Base-by-base conservation (phyloP, 176 grass and related monocot species). In the Phragmites australis region DNA sequence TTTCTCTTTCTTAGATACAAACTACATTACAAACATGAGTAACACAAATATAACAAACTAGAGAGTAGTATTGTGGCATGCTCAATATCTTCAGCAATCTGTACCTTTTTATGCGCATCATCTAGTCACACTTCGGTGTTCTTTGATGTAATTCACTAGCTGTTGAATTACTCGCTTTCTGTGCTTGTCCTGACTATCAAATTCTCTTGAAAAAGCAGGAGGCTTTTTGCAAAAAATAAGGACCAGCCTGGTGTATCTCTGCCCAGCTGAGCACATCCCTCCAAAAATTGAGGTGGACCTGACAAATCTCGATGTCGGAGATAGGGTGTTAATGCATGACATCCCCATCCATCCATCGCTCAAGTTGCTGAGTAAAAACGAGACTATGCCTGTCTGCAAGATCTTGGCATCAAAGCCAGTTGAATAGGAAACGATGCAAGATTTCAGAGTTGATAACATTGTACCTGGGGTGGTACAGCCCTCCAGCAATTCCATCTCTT, bases 241-340 rank as follows among this genome's bases (percentile, higher is more conserved):
- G 80, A 83, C 48, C 67, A 86, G 77, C 72, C 70, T 93, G 49
- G 76, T 61, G 58, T 93, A 91, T 71, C 84, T 94, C 79, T 94
- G 92, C 77, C 90, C 88, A 64, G 74, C 91, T 51, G 96, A 98
- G 85, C 77, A 91, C 81, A 98, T 93, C 70, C 90, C 92, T 87
- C 92, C 76, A 85, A 98, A 98, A 87, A 73, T 98, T 78, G 96
- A 93, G 81, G 88, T 98, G 83, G 92, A 95, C 62, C 88, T 94
- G 42, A 68, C 90, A 79, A 89, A 94, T 89, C 86, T 94, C 29
- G 88, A 93, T 68, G 85, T 98, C 25, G 96, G 96, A 68, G 96
- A 94, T 92, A 87, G 63, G 72, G 72, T 93, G 74, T 79, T 81
- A 74, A 86, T 92, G 88, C 60, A 94, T 83, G 86, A 93, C 69